phyloP scores from a whole-genome alignment of 176 grass and related monocot genomes.

The Panicum miliaceum region DNA sequence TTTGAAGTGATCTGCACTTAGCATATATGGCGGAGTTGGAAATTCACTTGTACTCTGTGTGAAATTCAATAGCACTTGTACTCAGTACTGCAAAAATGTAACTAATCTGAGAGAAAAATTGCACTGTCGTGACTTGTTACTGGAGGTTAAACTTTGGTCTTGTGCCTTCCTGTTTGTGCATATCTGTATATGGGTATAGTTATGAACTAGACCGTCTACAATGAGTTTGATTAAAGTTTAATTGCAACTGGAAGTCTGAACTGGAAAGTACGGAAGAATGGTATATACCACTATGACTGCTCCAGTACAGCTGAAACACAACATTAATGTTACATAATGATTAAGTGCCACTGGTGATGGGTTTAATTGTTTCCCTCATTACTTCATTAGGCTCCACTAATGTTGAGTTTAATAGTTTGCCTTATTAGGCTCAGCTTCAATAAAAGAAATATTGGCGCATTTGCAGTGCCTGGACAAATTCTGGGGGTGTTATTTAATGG shows the following conservation, averaged over 20 bases:
- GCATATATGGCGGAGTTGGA: no score
- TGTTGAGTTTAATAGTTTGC: no score
- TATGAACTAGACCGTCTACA: background rate
- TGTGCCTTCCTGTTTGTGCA: background rate
- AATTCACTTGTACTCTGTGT: no score
- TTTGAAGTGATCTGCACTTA: no score
- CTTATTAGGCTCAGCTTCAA: background rate
- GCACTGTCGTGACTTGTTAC: background rate
- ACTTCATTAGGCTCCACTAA: no score
- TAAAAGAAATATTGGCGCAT: background rate
- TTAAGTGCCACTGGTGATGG: background rate
- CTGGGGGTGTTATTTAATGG: background rate
- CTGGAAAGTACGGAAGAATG: background rate
- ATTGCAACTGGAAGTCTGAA: conserved; percentile 1
- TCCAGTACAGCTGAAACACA: background rate
- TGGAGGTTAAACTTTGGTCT: background rate
- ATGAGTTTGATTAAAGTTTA: background rate
- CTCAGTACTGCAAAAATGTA: no score
- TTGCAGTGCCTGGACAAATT: background rate
- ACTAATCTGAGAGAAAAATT: no score
- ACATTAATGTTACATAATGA: background rate
- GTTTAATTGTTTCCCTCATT: no score
- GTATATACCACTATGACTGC: background rate
- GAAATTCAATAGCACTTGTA: background rate
- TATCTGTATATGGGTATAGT: background rate